These are phyloP conservation scores for Prunus kanzakura DNA, from an alignment of 306 rosid genomes.

Conservation along the genomic window DNA sequence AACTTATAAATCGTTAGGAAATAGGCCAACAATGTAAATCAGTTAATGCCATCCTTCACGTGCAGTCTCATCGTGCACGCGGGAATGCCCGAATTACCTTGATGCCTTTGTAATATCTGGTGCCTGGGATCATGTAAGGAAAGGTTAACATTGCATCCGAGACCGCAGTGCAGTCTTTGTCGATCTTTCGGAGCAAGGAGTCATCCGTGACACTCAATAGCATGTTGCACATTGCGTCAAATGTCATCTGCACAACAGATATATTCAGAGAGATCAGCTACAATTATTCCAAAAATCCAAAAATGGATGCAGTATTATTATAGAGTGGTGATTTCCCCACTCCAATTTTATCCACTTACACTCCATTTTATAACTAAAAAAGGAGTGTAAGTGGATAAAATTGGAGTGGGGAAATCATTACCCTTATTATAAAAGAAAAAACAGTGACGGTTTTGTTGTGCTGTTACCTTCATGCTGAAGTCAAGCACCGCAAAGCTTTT, in stretches of 20 bases:
- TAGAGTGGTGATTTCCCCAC: too few species aligned
- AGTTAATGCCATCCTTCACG: not conserved
- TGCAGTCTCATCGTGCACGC: too few species aligned
- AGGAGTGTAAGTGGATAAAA: too few species aligned
- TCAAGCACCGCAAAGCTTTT: constrained; percentile 55
- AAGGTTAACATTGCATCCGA: constrained; percentile 60
- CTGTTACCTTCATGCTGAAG: constrained; percentile 52
- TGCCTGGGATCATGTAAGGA: constrained; percentile 62
- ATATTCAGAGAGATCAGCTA: constrained; percentile 18
- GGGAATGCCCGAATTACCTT: constrained; percentile 28
- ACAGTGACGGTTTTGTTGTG: too few species aligned
- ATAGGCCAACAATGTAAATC: not conserved
- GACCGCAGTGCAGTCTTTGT: constrained; percentile 46
- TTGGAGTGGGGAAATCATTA: too few species aligned
- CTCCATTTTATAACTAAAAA: too few species aligned
- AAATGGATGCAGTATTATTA: not conserved
- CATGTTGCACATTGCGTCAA: constrained; percentile 70
- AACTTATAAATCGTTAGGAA: not conserved
- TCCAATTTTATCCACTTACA: too few species aligned
- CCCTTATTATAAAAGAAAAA: too few species aligned
- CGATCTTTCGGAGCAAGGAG: constrained; percentile 43
- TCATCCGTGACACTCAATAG: constrained; percentile 59
- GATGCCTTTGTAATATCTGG: constrained; percentile 69
- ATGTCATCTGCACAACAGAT: constrained; percentile 45
- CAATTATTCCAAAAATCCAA: not conserved